These are phyloP conservation scores for Alternaria sp. DNA, from an alignment of 2,329 filamentous ascomycete genomes.

Conservation along the genomic window DNA sequence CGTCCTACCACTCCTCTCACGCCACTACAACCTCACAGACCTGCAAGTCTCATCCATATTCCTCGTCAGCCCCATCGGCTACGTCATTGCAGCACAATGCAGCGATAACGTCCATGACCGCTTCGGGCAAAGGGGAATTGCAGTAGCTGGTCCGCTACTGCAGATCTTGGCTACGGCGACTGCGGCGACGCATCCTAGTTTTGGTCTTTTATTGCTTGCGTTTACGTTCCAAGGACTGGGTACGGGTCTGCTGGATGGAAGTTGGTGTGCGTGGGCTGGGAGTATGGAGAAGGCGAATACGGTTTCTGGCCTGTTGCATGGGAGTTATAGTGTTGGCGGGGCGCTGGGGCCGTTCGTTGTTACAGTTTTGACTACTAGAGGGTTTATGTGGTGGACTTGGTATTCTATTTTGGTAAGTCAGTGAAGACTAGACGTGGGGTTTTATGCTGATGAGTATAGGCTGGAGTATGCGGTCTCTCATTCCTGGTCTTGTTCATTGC, in stretches of 20 bases:
- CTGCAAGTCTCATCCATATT: conserved; percentile 55
- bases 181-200: conserved; percentile 40
- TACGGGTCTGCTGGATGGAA: conserved; percentile 51
- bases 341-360: conserved; percentile 48
- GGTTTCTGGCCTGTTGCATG: conserved; percentile 51
- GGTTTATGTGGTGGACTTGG: conserved; percentile 48
- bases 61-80: conserved; percentile 53
- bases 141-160: conserved; percentile 48
- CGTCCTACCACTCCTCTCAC: conserved; percentile 46
- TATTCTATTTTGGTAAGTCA: conserved; percentile 47
- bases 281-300: conserved; percentile 50
- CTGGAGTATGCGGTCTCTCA: conserved; percentile 17
- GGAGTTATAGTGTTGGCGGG: conserved; percentile 49
- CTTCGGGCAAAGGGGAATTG: conserved; percentile 53
- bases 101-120: conserved; percentile 50
- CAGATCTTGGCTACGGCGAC: conserved; percentile 43
- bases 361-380: conserved; percentile 33
- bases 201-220: conserved; percentile 40
- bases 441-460: not conserved
- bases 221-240: conserved; percentile 48
- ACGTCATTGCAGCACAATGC: conserved; percentile 50
- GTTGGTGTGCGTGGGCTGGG: conserved; percentile 56
- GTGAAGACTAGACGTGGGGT: too few species aligned
- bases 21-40: conserved; percentile 52
- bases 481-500: conserved; percentile 40